Evolutionary conservation across 768 basidiomycete genomes (phyloP), one percentile per base, ranked within the genome.

Genomic region (Amylocystis lapponica): DNA sequence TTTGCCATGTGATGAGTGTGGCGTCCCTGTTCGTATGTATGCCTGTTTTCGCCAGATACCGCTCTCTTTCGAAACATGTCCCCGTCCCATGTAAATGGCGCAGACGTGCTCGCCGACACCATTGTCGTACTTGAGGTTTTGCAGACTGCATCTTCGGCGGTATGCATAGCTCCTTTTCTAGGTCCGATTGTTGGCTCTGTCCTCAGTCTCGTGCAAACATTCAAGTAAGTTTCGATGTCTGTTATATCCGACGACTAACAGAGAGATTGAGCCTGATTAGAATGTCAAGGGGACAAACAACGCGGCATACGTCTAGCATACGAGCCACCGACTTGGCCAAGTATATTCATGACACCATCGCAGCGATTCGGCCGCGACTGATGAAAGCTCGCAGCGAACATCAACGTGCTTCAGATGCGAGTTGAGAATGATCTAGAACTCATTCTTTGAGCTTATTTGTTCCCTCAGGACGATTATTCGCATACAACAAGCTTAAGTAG

Each of bases 251-350:
- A 1, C 12, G 34, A 8, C 20, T 21, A 8, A 13, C 32, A 30
- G 14, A 7, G 19, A 7, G n/a, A n/a, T 13, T n/a, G n/a, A n/a
- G n/a, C n/a, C n/a, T 5, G 5, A 33, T 6, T 25, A 48, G 46
- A 38, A 21, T 16, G 26, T 43, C 8, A 30, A 30, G 2, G 41
- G 6, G 30, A 31, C 14, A 33, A n/a, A 17, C 36, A 43, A 14
- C 42, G 47, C 2, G 42, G 14, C n/a, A 21, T 39, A 5, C 47
- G 47, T 12, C 47, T 48, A 12, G 42, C 41, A 0, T 17, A 20
- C 32, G 42, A 3, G 38, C 26, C 14, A 33, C 37, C 2, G 47
- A 48, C 22, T 23, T 48, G 4, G 27, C 38, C 5, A 13, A 27
- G 20, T 41, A 48, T 23, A 36, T 48, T 13, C 32, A 43, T 3